phyloP scores from a whole-genome alignment of 1,139 yeast species.

The Wickerhamiella pararugosa region DNA sequence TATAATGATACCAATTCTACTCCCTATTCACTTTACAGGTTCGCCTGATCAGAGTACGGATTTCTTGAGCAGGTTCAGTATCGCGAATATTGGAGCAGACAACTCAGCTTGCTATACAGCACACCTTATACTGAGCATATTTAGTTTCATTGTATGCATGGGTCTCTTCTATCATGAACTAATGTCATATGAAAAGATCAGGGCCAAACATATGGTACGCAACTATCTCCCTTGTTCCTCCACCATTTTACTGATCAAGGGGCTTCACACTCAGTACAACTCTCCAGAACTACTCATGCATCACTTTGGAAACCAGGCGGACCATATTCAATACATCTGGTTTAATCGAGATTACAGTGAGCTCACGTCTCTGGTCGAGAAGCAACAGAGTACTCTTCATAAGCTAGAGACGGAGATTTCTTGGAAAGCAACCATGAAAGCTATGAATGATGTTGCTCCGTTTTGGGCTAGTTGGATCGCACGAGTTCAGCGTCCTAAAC shows the following conservation, averaged over 20 bases:
- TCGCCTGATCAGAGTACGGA: neutral
- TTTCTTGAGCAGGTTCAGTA: slow-evolving; percentile 20
- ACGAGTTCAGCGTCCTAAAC: too few species aligned
- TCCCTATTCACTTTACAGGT: slow-evolving; percentile 20
- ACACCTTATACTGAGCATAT: slow-evolving; percentile 17
- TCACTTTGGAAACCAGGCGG: slow-evolving; percentile 16
- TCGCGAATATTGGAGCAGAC: slow-evolving; percentile 17
- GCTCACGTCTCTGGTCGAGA: slow-evolving; percentile 13
- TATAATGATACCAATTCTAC: slow-evolving; percentile 16
- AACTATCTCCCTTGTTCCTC: slow-evolving; percentile 17
- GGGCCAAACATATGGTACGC: slow-evolving; percentile 16
- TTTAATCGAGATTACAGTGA: slow-evolving; percentile 19
- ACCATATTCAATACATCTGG: slow-evolving; percentile 20
- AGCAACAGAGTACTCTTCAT: slow-evolving; percentile 11
- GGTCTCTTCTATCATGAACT: slow-evolving; percentile 17
- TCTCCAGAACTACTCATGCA: slow-evolving; percentile 12
- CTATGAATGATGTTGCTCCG: too few species aligned
- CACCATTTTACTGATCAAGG: slow-evolving; percentile 19
- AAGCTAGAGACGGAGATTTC: slow-evolving; percentile 14
- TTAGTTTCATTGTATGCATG: slow-evolving; percentile 12
- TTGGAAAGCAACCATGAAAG: neutral
- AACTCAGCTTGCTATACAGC: slow-evolving; percentile 16
- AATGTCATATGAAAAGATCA: slow-evolving; percentile 15
- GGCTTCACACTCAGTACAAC: slow-evolving; percentile 14
- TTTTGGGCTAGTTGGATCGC: too few species aligned